phyloP scores from a whole-genome alignment of 768 basidiomycete genomes.

The Hygrophoropsis aurantiaca region DNA sequence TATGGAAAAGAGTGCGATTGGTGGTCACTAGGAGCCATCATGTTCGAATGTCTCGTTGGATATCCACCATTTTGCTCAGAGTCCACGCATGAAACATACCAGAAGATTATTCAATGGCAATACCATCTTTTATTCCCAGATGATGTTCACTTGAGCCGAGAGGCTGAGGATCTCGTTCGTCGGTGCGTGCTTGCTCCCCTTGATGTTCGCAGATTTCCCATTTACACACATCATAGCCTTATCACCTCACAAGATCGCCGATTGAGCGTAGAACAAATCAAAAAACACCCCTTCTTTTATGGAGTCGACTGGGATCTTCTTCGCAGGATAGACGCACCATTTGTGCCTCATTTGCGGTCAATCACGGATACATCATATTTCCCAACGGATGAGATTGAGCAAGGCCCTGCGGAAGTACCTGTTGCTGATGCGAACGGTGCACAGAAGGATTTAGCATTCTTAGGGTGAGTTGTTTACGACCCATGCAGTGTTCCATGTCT shows the following conservation, averaged over 20 bases:
- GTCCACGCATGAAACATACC: conserved; percentile 95
- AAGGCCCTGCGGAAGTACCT: conserved; percentile 52
- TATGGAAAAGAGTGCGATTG: conserved; percentile 99
- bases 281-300: conserved; percentile 89
- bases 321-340: conserved; percentile 89
- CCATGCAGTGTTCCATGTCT: conserved; percentile 4
- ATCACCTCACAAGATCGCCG: conserved; percentile 84
- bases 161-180: conserved; percentile 87
- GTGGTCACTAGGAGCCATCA: conserved; percentile 99
- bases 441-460: conserved; percentile 64
- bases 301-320: conserved; percentile 94
- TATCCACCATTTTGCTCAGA: conserved; percentile 97
- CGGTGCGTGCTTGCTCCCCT: conserved; percentile 47
- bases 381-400: conserved; percentile 91
- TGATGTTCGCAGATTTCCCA: neutral
- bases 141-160: conserved; percentile 88
- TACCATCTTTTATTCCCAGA: conserved; percentile 87
- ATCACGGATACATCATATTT: conserved; percentile 98
- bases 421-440: conserved; percentile 38
- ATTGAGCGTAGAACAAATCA: conserved; percentile 82
- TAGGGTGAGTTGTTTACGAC: conserved; percentile 44
- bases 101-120: conserved; percentile 96
- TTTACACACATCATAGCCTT: conserved; percentile 46
- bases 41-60: conserved; percentile 97
- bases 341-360: conserved; percentile 91